Base-by-base conservation (phyloP, 306 rosid genomes). In the Quercus variabilis region DNA sequence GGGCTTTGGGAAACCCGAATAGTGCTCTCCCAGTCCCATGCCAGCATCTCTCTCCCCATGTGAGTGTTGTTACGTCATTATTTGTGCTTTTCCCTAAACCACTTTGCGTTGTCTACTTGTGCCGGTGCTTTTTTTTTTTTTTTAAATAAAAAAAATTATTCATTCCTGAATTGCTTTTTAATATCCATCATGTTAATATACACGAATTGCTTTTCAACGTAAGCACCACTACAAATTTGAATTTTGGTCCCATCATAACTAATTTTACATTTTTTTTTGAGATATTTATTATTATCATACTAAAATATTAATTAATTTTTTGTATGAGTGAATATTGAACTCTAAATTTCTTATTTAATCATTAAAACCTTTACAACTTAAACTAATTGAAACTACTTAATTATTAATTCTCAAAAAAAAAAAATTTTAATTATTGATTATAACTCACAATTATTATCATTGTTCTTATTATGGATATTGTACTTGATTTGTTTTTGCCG, bases 81-180 rank as follows among this genome's bases (percentile, higher is more conserved):
- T 71, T 14, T 67, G 33, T 49, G 60, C 33, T 74, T 73, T 62
- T 74, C 60, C 71, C 82, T 76, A 71, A 28, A 52, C 87, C 80
- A 83, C 87, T 86, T 71, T 46, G 25, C 72, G 73, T 69, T 84
- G 89, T 86, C 90, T 46, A 20, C 73, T 87, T 84, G 71, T 62
- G 85, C 43, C n/a, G 1, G 17, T 49, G 54, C 1, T 6, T 6
- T 6, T 38, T 38, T 0, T 31, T 33, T 5, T 1, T 33, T 38
- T 35, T 38, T 38, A 0, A 38, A 6, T 38, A 35, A 59, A 23
- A 51, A 72, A 73, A 54, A 4, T 71, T 76, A 9, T 63, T 33
- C 79, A 81, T 69, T 73, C 70, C 64, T 76, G 10, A 38, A 38
- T 38, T 0, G 43, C 9, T 38, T 6, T 38, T 38, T 38, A 38